Evolutionary conservation across 371 early-diverging fungal species (phyloP), one percentile per base, ranked within the genome.

Genomic region (Apophysomyces variabilis): DNA sequence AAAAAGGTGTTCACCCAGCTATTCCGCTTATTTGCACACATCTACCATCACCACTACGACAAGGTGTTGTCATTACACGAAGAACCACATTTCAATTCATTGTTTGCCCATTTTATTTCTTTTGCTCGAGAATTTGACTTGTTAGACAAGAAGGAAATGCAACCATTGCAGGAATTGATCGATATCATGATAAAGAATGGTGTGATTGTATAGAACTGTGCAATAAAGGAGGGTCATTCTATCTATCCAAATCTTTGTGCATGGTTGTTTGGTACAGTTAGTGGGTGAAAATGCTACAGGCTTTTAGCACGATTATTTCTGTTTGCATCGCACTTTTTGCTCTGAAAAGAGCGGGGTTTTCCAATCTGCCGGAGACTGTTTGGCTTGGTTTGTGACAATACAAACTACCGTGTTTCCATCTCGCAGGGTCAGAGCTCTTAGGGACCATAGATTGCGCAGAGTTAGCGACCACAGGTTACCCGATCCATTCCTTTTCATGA

Each of bases 21-120:
- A 60, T 92, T 95, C 72, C 91, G 97, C 61, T 85, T 98, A 13
- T 89, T 96, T 72, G 95, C 93, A 3, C 98, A 98, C 75, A 92
- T 98, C 46, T 98, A 95, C 76, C 92, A 94, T 76, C 72, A 87
- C n/a, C 98, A 98, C 71, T 95, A 93, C 65, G 93, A 93, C 62
- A 89, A 91, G 73, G 85, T 96, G 54, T 73, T 95, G 46, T 88
- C 91, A 60, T 75, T 97, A 21, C 82, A 85, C 50, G 87, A 90
- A 60, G 97, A 98, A 68, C 90, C 89, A 1, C 97, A 98, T 66
- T 87, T 97, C 69, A 96, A 98, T 80, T 93, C 97, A 1, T 80
- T 96, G 12, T 95, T 96, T 85, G 93, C 96, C 3, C 97, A 98
- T 67, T 94, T 96, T 70, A 85, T 94, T 56, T 90, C 93, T 16